Evolutionary conservation across 129 eudicot genomes (phyloP).

Genomic region (Helianthus tuberosus): DNA sequence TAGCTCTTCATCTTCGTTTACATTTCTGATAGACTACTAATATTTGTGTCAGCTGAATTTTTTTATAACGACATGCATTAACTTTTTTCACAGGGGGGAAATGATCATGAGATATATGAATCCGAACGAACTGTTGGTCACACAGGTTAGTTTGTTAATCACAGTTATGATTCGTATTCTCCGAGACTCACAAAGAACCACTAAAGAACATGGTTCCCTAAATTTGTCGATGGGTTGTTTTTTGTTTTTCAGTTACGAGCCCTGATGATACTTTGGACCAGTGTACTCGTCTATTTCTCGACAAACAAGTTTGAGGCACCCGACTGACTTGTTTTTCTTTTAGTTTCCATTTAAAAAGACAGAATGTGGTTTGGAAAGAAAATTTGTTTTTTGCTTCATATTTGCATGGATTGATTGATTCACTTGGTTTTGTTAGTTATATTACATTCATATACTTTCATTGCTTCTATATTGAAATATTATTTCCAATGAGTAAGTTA

Average conservation of each 20-base stretch:
- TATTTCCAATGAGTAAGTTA: too few relatives aligned
- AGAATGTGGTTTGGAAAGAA: background rate
- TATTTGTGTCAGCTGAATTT: background rate
- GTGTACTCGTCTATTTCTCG: constrained; percentile 64
- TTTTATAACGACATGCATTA: background rate
- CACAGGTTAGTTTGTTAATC: constrained; percentile 64
- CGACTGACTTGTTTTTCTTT: background rate
- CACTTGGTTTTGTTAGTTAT: background rate
- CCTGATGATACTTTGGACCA: constrained; percentile 88
- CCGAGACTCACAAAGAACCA: background rate
- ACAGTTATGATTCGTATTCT: background rate
- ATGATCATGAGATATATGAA: constrained; percentile 87
- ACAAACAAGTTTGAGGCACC: constrained; percentile 39
- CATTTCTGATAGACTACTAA: background rate
- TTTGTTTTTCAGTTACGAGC: constrained; percentile 68
- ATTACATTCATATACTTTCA: background rate
- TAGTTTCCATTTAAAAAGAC: background rate
- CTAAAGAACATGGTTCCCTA: background rate
- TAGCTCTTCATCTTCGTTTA: constrained; percentile 17
- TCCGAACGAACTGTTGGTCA: constrained; percentile 84
- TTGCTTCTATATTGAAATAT: too few relatives aligned
- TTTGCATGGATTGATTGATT: constrained; percentile 18
- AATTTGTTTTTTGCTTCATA: constrained; percentile 12
- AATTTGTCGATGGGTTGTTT: background rate
- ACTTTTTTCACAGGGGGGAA: constrained; percentile 74